Percentiles rank a stretch among this genome's conserved stretches.
Evolutionary conservation across 192 early-diverging fungal genomes (phyloP).

Genomic region (Cetraspora pellucida): DNA sequence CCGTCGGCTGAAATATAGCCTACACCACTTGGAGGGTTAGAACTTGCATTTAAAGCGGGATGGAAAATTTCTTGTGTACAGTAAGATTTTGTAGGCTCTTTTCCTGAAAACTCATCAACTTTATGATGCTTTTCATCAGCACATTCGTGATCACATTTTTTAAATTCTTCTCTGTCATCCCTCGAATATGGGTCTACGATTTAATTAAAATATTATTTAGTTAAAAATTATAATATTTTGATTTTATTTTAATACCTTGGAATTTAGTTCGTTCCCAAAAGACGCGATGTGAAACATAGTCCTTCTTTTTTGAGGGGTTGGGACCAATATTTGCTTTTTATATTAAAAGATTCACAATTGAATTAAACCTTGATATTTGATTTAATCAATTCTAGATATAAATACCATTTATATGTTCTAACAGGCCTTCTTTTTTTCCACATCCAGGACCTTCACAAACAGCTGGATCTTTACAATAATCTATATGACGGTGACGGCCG

Average conservation of each 20-base stretch:
- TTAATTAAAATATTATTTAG: not conserved
- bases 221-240: slow-evolving; percentile 11
- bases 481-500: slow-evolving; percentile 42
- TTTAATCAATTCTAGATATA: not conserved
- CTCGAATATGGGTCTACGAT: slow-evolving; percentile 39
- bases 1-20: slow-evolving; percentile 38
- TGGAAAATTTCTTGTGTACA: slow-evolving; percentile 28
- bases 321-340: slow-evolving; percentile 33
- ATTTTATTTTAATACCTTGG: slow-evolving; percentile 19
- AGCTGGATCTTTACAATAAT: slow-evolving; percentile 36
- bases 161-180: slow-evolving; percentile 38
- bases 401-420: slow-evolving; percentile 31
- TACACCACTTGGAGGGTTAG: not conserved
- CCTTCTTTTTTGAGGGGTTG: slow-evolving; percentile 31
- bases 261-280: slow-evolving; percentile 46
- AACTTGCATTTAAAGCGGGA: not conserved
- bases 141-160: slow-evolving; percentile 42
- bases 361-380: not conserved
- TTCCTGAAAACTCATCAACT: not conserved
- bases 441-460: slow-evolving; percentile 18
- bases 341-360: not conserved
- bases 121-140: slow-evolving; percentile 40
- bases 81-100: slow-evolving; percentile 18
- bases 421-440: slow-evolving; percentile 15
- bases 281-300: slow-evolving; percentile 37